phyloP scores from a whole-genome alignment of 169 alveolate species.

The Plasmodium vivax region DNA sequence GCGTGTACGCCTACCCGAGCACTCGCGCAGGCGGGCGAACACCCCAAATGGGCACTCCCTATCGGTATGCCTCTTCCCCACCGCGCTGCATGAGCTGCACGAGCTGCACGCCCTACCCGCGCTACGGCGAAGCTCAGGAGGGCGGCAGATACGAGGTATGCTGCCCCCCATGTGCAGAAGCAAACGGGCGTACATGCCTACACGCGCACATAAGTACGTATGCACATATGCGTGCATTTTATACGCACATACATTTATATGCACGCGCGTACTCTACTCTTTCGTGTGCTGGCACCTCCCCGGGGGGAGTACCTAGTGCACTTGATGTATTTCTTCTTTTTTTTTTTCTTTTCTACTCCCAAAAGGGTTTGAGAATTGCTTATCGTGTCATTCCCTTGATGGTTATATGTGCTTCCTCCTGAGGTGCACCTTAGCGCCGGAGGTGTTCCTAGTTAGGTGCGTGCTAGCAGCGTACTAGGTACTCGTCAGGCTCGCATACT shows the following conservation, averaged over 20 bases:
- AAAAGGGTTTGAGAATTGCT: background rate
- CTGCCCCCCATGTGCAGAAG: background rate
- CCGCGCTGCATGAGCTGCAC: background rate
- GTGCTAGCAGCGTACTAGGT: background rate
- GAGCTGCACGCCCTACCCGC: background rate
- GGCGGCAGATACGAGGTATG: background rate
- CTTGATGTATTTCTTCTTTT: background rate
- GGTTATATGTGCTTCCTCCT: background rate
- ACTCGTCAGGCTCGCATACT: background rate
- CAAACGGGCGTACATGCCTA: background rate
- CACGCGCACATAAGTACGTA: background rate
- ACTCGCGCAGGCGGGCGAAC: background rate
- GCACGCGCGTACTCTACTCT: background rate
- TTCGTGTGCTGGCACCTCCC: background rate
- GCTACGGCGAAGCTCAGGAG: background rate
- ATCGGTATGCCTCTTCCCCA: background rate
- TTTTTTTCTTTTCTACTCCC: background rate
- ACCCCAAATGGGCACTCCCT: background rate
- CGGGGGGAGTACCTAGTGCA: conserved; percentile 1
- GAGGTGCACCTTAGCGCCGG: background rate
- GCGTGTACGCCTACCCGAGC: too few relatives aligned
- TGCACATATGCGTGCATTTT: background rate
- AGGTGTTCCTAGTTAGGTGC: background rate
- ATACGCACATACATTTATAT: background rate
- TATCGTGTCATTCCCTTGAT: background rate